phyloP scores from a whole-genome alignment of 176 grass and related monocot genomes.

The Aegilops sharonensis region DNA sequence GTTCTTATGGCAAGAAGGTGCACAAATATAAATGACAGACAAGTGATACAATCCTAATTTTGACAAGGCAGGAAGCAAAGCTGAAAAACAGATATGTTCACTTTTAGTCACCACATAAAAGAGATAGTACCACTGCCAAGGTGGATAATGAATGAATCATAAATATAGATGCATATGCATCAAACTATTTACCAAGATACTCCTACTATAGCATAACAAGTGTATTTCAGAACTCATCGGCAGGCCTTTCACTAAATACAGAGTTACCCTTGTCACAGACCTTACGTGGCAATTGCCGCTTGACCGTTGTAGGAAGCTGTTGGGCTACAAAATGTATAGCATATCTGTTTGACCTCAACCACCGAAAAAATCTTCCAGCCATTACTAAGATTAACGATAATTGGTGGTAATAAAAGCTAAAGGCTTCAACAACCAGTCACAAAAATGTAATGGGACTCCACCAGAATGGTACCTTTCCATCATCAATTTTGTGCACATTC shows the following conservation, averaged over 20 bases:
- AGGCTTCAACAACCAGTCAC: background rate
- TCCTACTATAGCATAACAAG: background rate
- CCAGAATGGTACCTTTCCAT: background rate
- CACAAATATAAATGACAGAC: background rate
- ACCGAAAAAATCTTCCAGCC: background rate
- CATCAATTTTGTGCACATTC: background rate
- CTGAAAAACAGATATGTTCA: background rate
- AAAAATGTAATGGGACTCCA: background rate
- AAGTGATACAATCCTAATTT: conserved; percentile 1
- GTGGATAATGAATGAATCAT: background rate
- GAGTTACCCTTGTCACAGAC: too few relatives aligned
- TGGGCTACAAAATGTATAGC: background rate
- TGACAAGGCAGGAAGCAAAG: background rate
- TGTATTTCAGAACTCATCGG: too few relatives aligned
- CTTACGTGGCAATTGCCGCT: too few relatives aligned
- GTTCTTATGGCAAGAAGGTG: background rate
- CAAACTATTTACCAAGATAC: conserved; percentile 5
- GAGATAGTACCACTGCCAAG: background rate
- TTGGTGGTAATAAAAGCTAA: conserved; percentile 6
- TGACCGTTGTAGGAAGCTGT: too few relatives aligned
- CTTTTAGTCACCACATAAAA: background rate
- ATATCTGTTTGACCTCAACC: background rate
- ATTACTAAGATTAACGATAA: conserved; percentile 16
- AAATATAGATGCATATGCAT: background rate
- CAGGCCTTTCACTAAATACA: too few relatives aligned